Percentiles rank a stretch among this genome's conserved stretches.
Evolutionary conservation across 2,329 filamentous ascomycete species (phyloP).

Genomic region (Trichoderma sp.): DNA sequence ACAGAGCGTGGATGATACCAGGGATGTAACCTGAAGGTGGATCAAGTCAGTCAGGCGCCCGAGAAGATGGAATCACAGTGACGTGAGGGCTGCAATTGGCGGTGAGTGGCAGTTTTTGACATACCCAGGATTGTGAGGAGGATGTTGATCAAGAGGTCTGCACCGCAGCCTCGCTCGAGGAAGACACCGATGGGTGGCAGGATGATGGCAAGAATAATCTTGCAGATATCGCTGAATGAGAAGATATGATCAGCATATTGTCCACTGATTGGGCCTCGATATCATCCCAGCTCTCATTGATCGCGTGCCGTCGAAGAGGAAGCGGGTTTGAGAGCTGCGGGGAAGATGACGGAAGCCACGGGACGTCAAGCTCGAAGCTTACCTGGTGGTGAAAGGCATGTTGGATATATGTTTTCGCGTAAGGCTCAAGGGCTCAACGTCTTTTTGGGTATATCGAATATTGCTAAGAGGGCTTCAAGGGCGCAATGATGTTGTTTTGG

Average conservation of each 20-base stretch:
- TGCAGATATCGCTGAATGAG: constrained; percentile 55
- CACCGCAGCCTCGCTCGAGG: constrained; percentile 87
- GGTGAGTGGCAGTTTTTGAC: constrained; percentile 25
- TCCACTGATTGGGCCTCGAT: neutral
- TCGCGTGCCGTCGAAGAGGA: neutral
- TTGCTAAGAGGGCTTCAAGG: neutral
- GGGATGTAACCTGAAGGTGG: constrained; percentile 60
- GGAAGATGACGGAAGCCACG: constrained; percentile 22
- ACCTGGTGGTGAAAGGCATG: constrained; percentile 63
- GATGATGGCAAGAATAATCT: constrained; percentile 82
- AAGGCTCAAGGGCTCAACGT: neutral
- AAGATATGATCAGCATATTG: neutral
- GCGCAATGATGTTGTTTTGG: neutral
- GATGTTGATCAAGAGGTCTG: constrained; percentile 91
- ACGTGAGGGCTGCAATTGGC: neutral
- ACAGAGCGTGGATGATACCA: constrained; percentile 90
- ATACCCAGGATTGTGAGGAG: constrained; percentile 73
- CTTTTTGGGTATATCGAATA: neutral
- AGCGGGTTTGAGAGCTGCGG: neutral
- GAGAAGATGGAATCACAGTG: neutral
- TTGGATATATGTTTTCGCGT: constrained; percentile 33
- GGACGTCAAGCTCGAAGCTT: constrained; percentile 32
- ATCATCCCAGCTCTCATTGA: neutral
- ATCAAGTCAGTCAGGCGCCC: constrained; percentile 20
- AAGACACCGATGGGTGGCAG: constrained; percentile 90